Conservation (phyloP, 768 basidiomycete species). For the Russula dissimulans region DNA sequence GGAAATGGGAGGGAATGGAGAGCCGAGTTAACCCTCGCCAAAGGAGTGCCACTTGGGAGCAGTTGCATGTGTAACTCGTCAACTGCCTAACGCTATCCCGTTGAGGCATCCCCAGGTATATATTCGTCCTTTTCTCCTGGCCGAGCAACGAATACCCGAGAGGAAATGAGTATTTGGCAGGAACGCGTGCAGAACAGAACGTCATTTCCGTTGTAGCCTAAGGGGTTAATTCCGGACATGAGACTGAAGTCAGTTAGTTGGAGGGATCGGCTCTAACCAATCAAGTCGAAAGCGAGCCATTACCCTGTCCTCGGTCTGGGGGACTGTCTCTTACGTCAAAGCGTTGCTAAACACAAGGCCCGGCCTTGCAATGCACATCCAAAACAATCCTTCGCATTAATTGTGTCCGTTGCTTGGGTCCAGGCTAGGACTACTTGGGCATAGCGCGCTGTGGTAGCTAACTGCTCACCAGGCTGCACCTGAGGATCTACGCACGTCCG, state of each 20-base stretch:
- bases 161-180: neutral
- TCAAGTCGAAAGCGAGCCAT: neutral
- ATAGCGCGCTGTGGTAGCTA: neutral
- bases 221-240: neutral
- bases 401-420: neutral
- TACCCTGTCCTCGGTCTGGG: neutral
- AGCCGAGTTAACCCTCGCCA: too few species aligned
- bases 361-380: neutral
- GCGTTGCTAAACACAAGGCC: neutral
- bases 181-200: neutral
- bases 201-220: neutral
- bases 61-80: too few species aligned
- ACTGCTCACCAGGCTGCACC: neutral
- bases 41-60: too few species aligned
- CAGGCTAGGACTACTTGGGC: neutral
- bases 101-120: too few species aligned
- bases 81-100: too few species aligned
- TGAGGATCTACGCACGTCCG: neutral
- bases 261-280: neutral
- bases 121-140: too few species aligned
- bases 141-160: too few species aligned
- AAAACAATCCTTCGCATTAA: neutral
- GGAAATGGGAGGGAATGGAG: too few species aligned
- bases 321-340: neutral
- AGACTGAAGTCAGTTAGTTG: neutral